Conservation (phyloP, 805 yeast species). For the Scheffersomyces ergatensis region DNA sequence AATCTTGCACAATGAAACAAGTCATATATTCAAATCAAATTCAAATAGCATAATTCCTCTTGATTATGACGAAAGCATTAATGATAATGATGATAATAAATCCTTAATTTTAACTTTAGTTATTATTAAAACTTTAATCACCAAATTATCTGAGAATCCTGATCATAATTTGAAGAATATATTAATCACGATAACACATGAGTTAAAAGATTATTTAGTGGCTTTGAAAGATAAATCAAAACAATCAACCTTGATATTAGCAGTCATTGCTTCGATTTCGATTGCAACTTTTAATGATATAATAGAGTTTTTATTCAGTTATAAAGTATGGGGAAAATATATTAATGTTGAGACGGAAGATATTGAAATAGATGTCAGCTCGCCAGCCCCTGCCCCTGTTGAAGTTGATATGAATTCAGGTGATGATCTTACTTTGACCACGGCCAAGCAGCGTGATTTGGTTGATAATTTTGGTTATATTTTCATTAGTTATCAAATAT, state of each 20-base stretch:
- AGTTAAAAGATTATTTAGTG: conserved; percentile 51
- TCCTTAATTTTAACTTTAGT: conserved; percentile 34
- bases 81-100: conserved; percentile 35
- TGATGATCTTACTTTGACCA: conserved; percentile 35
- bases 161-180: conserved; percentile 31
- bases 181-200: conserved; percentile 36
- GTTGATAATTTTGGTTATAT: conserved; percentile 62
- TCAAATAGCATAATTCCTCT: conserved; percentile 22
- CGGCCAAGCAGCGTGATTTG: conserved; percentile 57
- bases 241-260: conserved; percentile 61
- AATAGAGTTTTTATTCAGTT: conserved; percentile 28
- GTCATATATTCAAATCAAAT: conserved; percentile 24
- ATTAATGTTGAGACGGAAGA: conserved; percentile 18
- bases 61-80: conserved; percentile 18
- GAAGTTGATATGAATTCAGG: conserved; percentile 2
- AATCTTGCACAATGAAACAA: conserved; percentile 68
- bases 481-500: conserved; percentile 41
- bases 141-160: conserved; percentile 20
- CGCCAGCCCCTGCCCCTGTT: not conserved
- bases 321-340: conserved; percentile 43
- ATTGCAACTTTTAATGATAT: conserved; percentile 45
- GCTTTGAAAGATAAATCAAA: conserved; percentile 53
- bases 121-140: conserved; percentile 40
- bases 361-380: conserved; percentile 1
- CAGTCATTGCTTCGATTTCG: conserved; percentile 53